Percentiles rank a stretch among this genome's conserved stretches.
These are phyloP conservation scores for Venturia oleaginea DNA, from an alignment of 2,329 filamentous ascomycete genomes.

Conservation along the genomic window DNA sequence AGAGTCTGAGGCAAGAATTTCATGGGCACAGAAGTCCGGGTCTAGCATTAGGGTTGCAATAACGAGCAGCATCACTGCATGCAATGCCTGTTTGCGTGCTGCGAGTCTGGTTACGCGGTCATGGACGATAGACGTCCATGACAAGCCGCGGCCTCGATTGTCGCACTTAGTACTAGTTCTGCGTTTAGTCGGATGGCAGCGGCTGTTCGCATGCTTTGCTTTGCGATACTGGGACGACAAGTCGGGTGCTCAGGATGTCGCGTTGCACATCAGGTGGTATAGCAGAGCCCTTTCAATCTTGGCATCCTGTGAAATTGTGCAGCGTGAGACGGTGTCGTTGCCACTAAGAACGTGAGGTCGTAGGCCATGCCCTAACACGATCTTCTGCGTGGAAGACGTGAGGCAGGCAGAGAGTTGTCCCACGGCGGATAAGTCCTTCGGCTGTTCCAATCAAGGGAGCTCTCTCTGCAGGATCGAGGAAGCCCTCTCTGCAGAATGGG, in stretches of 20 bases:
- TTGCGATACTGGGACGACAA: not conserved
- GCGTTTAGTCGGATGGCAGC: not conserved
- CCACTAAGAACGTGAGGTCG: not conserved
- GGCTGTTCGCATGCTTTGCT: not conserved
- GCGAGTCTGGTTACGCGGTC: not conserved
- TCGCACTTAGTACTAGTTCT: not conserved
- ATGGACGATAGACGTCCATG: not conserved
- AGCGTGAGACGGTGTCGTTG: not conserved
- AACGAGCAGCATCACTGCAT: not conserved
- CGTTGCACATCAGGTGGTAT: not conserved
- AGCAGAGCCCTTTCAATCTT: too few species aligned
- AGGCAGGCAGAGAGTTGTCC: not conserved
- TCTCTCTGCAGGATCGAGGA: too few species aligned
- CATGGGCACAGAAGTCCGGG: not conserved
- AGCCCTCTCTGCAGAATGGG: too few species aligned
- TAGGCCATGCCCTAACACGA: not conserved
- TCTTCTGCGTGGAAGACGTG: not conserved
- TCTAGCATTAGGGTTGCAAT: not conserved
- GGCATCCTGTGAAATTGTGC: not conserved
- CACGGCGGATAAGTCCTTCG: not conserved
- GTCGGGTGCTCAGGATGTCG: not conserved
- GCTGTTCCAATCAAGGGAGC: not conserved
- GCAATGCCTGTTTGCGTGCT: not conserved
- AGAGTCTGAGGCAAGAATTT: not conserved
- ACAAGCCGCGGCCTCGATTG: not conserved